Percentiles rank a stretch among this genome's conserved stretches.
phyloP scores from a whole-genome alignment of 345 rosid genomes.

The Populus ilicifolia region DNA sequence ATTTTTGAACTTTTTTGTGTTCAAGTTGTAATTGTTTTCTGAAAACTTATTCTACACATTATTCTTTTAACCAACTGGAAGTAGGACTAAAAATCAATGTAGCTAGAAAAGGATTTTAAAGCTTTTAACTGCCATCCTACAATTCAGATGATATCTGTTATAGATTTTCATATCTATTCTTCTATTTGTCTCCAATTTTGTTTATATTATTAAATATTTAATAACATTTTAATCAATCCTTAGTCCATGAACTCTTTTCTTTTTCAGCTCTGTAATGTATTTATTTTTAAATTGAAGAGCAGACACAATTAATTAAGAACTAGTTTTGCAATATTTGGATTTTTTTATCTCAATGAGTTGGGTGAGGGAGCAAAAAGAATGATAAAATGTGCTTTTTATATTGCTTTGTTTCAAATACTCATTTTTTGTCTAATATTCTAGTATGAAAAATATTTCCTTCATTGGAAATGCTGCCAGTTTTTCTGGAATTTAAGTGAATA shows the following conservation, averaged over 20 bases:
- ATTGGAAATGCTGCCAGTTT: no score
- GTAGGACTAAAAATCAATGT: not conserved
- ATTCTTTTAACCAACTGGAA: not conserved
- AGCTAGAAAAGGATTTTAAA: no score
- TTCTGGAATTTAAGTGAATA: conserved; percentile 21
- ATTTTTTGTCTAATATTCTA: no score
- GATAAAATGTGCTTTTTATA: no score
- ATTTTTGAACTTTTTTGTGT: conserved; percentile 3
- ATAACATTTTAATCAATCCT: not conserved
- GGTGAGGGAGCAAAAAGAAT: not conserved
- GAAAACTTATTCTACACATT: not conserved
- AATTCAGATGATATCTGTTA: not conserved
- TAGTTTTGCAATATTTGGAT: not conserved
- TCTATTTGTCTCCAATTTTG: not conserved
- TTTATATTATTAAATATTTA: not conserved
- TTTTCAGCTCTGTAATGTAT: not conserved
- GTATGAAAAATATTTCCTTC: no score
- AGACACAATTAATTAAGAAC: not conserved
- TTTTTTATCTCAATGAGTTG: not conserved
- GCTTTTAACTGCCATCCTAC: not conserved
- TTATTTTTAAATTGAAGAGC: not conserved
- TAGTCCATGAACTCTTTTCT: not conserved
- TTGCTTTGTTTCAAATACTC: no score
- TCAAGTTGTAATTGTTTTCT: not conserved
- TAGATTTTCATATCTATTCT: not conserved